Evolutionary conservation across 441 rosid genomes (phyloP), one percentile per base, ranked within the genome.

Genomic region (Sinapis alba): DNA sequence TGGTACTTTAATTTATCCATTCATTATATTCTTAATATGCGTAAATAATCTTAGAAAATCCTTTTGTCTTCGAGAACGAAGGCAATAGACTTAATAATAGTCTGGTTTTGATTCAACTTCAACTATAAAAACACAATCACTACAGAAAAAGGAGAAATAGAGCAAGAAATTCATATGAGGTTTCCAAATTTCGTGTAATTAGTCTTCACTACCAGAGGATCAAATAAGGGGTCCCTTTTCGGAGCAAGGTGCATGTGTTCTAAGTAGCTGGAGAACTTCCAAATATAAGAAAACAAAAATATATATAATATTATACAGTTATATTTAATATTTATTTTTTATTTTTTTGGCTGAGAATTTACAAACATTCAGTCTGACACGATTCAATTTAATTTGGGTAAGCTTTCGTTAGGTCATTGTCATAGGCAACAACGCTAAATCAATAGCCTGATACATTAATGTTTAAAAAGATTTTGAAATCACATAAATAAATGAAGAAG

Each of bases 311-410:
- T n/a, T n/a, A n/a, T n/a, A n/a, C n/a, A n/a, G n/a, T n/a, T n/a
- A n/a, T n/a, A n/a, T n/a, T n/a, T n/a, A n/a, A n/a, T n/a, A n/a
- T n/a, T n/a, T 16, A 72, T 51, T 23, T 61, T 72, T 72, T 67
- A 73, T 59, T 72, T 72, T 67, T 68, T 59, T 68, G 78, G 74
- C 66, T 54, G 74, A 68, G 67, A 62, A 53, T 66, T 53, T 62
- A 68, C 36, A 78, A 78, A 78, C 74, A 73, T 78, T 78, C 78
- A 78, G 12, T 26, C 81, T 73, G 71, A 78, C 78, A 73, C 23
- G 34, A 62, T 72, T 61, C 69, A 78, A 67, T 62, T 72, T 19
- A 67, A 56, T 72, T 68, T 62, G 74, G 65, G 43, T 38, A 64
- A 61, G 62, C 65, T 51, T 78, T 72, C 41, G 81, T 73, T 53